Evolutionary conservation across 192 early-diverging fungal genomes (phyloP), one percentile per base, ranked within the genome.

Genomic region (Globomyces pollinis-pini): DNA sequence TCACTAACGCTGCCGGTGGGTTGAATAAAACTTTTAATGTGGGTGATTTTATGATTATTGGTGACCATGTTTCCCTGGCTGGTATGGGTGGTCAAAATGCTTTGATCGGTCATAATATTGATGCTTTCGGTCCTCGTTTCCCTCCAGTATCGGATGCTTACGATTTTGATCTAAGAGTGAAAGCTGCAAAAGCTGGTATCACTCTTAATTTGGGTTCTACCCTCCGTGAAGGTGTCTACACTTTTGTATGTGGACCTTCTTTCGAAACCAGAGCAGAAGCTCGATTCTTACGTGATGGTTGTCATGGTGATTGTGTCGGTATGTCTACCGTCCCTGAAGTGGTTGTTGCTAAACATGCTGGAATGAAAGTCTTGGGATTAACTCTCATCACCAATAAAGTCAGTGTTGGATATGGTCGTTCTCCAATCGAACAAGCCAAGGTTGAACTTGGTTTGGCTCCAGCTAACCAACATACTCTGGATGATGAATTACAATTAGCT

Each of bases 281-380:
- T 50, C 58, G 86, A 31, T 82, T 83, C 59, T 71, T 96, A 57
- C 75, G 77, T 6, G 42, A 57, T 50, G 16, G 28, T 7, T 63
- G 86, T 16, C 89, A 89, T 29, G 91, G 79, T 11, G 91, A 94
- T 67, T 80, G 81, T 38, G 85, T 96, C 9, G 91, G 92, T 18
- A 91, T 93, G 84, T 87, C 84, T 13, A 94, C 90, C 3, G 84
- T 88, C 31, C 91, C 93, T 0, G 93, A 96, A 58, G 86, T 92
- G 15, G 70, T 93, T 38, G 82, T 87, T n/a, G 91, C 91, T 16
- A 74, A 83, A 11, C 91, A 96, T 62, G 79, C 83, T 39, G 90
- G 90, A 7, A 75, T 96, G 39, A 73, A 80, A 34, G 85, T 93
- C 2, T 63, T 96, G 36, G 90, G 88, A 26, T 50, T 93, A 31